Evolutionary conservation across 805 yeast genomes (phyloP), one percentile per base, ranked within the genome.

Genomic region (Saturnispora besseyi): DNA sequence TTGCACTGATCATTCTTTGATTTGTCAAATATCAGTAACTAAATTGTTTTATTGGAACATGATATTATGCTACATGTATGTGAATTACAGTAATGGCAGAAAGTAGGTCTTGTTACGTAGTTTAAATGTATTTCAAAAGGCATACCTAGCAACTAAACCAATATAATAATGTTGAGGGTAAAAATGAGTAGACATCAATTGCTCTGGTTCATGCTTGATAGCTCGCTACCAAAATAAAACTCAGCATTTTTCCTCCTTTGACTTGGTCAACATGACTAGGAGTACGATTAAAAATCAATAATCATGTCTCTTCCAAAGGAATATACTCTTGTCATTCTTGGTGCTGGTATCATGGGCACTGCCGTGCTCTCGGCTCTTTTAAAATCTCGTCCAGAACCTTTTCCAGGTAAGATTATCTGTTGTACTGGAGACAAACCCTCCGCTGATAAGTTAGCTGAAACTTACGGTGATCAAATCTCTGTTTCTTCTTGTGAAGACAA

Each of bases 271-370:
- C 12, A 36, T 18, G 40, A 21, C 21, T 36, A 9, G 11, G 11
- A 10, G 5, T 18, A 21, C 40, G 8, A 21, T 13, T 21, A 36
- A 18, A 33, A 36, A 15, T 18, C 8, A 36, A 36, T 10, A 18
- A 36, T n/a, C 18, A 36, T 36, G 40, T 18, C 40, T 12, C 24
- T 53, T 13, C 48, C 53, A 48, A 58, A 55, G 51, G 51, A 54
- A 8, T 64, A 59, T 46, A 63, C 66, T 11, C 45, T 91, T 48
- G 76, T 90, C 15, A 81, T 93, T 30, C 74, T 93, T 49, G 99
- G 97, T 33, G 81, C 96, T 60, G 99, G 99, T 53, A 89, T 86
- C 49, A 87, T 93, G 88, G 98, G 98, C 52, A 84, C 91, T 15
- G 96, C 98, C 10, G 87, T 93, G 44, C 75, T 87, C 31, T 75